phyloP scores from a whole-genome alignment of 2,329 filamentous ascomycete genomes.

The Phyllosticta paracitricarpa region DNA sequence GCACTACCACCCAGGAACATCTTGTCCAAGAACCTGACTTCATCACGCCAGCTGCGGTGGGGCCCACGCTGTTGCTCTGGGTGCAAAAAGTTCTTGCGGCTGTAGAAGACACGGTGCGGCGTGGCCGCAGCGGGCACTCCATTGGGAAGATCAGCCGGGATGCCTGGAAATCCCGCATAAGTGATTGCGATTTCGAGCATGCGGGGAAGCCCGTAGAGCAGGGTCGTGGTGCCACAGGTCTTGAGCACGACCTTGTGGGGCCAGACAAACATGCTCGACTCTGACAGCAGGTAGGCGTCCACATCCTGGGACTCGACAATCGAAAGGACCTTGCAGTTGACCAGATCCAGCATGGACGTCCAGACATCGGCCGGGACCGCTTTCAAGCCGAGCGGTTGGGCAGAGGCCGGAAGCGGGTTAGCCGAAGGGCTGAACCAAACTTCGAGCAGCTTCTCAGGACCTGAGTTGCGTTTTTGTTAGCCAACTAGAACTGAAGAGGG shows the following conservation, averaged over 20 bases:
- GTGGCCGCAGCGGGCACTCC: conserved; percentile 68
- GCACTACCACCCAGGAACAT: conserved; percentile 88
- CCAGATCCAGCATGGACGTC: conserved; percentile 95
- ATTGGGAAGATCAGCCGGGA: conserved; percentile 55
- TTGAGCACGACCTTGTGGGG: conserved; percentile 99
- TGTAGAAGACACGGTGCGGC: conserved; percentile 96
- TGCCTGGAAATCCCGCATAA: conserved; percentile 79
- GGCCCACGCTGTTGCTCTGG: conserved; percentile 89
- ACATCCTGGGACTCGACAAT: conserved; percentile 87
- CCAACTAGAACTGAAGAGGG: background rate
- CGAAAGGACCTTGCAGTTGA: conserved; percentile 97
- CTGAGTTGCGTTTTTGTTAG: conserved; percentile 33
- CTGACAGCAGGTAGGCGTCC: conserved; percentile 92
- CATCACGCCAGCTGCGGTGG: conserved; percentile 94
- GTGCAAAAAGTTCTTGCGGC: conserved; percentile 95
- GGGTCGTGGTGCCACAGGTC: conserved; percentile 93
- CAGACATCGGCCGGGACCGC: conserved; percentile 72
- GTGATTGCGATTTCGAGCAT: conserved; percentile 85
- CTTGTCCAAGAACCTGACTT: conserved; percentile 85
- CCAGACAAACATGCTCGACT: conserved; percentile 99
- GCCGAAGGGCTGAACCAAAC: conserved; percentile 92
- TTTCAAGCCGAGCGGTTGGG: conserved; percentile 71
- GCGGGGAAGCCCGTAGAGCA: conserved; percentile 79
- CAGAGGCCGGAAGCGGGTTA: conserved; percentile 58
- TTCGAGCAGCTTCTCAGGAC: conserved; percentile 94